Base-by-base conservation (phyloP, 2,329 filamentous ascomycete species). In the Stemphylium vesicarium region DNA sequence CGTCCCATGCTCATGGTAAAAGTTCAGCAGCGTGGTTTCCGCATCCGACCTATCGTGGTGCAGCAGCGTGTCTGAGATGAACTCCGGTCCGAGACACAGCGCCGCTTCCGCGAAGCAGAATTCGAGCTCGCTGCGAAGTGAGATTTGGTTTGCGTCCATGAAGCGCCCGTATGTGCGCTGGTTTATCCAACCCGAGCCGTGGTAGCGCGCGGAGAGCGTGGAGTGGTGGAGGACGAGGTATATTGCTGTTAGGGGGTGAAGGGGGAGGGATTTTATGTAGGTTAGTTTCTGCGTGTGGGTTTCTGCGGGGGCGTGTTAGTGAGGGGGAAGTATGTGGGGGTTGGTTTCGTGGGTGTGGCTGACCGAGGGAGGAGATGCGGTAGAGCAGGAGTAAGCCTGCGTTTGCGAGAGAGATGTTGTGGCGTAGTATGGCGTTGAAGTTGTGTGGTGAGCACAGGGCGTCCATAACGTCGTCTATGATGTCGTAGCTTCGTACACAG, bases 381-480 rank as follows among this genome's bases (percentile, higher is more conserved):
- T 71, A 69, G 10, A 74, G 33, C 1, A 75, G 50, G 6, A 74
- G 33, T 15, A 74, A 37, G 0, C 72, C 72, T 0, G 68, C 53
- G 40, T 74, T 65, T 13, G 64, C 63, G 3, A 73, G 33, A 0
- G 63, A 55, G 26, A 66, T 50, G 20, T 74, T 74, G 24, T 72
- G 65, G 2, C 42, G 57, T 18, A 62, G 45, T 0, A 73, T 60
- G 0, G 60, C 59, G 15, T 60, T 67, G 39, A 62, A 68, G 37
- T 72, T 75, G n/a, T 60, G 46, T 5, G 64, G 47, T 3, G 63
- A 70, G 13, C 60, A 60, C 0, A 75, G 51, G 18, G 62, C 61
- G 2, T 62, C 65, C 70, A 75, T 73, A 13, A 74, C 48, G 32
- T 69, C 66, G 50, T 75, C 72, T 9, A 72, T 49, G 1, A 63